A percentile compares a stretch with the other conserved stretches of the same genome.
phyloP scores from a whole-genome alignment of 495 filamentous ascomycete species.

The Penicillium turbatum region DNA sequence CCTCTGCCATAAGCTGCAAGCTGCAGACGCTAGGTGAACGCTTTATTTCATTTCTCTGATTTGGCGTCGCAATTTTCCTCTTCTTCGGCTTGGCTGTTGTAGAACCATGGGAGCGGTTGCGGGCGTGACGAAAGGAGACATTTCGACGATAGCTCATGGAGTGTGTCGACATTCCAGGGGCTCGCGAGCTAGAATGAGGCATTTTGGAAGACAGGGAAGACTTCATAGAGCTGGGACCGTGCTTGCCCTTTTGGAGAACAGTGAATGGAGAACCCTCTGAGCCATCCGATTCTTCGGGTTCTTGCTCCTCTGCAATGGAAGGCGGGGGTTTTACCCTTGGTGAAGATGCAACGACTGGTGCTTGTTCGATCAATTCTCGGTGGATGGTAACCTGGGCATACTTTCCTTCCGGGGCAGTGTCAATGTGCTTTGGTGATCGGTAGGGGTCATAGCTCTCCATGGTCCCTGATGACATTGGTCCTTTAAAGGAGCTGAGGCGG shows the following conservation, averaged over 20 bases:
- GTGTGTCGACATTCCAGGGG: slow-evolving; percentile 50
- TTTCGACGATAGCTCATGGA: slow-evolving; percentile 65
- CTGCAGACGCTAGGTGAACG: slow-evolving; percentile 30
- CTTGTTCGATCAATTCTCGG: slow-evolving; percentile 28
- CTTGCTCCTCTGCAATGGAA: slow-evolving; percentile 24
- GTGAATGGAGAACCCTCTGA: slow-evolving; percentile 31
- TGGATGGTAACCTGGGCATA: slow-evolving; percentile 66
- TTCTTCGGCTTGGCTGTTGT: slow-evolving; percentile 24
- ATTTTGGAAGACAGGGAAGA: slow-evolving; percentile 37
- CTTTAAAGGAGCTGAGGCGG: slow-evolving; percentile 40
- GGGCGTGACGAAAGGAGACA: slow-evolving; percentile 71
- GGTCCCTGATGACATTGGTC: slow-evolving; percentile 43
- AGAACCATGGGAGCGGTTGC: slow-evolving; percentile 42
- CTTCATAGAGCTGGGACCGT: slow-evolving; percentile 35
- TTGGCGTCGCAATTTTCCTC: slow-evolving; percentile 10
- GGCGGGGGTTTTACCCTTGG: slow-evolving; percentile 20
- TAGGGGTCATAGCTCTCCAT: slow-evolving; percentile 78
- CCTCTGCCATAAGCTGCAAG: slow-evolving; percentile 22
- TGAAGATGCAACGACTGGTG: background rate
- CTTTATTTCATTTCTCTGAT: slow-evolving; percentile 15
- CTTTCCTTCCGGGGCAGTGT: slow-evolving; percentile 35
- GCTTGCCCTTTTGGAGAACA: slow-evolving; percentile 33
- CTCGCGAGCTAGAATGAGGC: slow-evolving; percentile 53
- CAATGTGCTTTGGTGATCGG: slow-evolving; percentile 56
- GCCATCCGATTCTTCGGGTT: slow-evolving; percentile 14